Evolutionary conservation across 495 filamentous ascomycete species (phyloP), one percentile per base, ranked within the genome.

Genomic region (Trichoderma gamsii): DNA sequence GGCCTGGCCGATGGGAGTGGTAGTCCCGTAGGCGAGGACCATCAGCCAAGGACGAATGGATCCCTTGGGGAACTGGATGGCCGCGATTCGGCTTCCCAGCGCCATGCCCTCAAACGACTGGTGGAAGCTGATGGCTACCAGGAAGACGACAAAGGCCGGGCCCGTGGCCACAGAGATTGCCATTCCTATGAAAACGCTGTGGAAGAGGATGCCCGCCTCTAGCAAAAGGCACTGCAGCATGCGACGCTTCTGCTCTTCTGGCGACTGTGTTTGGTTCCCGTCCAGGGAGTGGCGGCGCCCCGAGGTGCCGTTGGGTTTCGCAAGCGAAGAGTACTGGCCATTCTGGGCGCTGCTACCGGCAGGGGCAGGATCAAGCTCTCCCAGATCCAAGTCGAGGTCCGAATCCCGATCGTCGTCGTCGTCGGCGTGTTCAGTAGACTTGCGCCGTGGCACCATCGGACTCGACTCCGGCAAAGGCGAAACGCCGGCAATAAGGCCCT

Each of bases 161-260:
- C 90, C 91, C 0, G 88, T 89, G 7, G 92, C 88, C 11, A 94
- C 91, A n/a, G 88, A 91, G 41, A 96, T 79, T 4, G 92, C 90
- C 90, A 96, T 93, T 56, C 91, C 91, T 72, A 96, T 96, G 73
- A 96, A 96, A 49, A 96, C 84, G 71, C 87, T 90, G 78, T 96
- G 92, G 72, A 94, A 94, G 3, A 96, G 80, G 71, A 96, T 94
- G 21, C 92, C 92, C 8, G 90, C 89, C 76, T 96, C 92, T 35
- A 96, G 83, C 11, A 96, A 83, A 15, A 92, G 80, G 70, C 89
- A 92, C 73, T 96, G 92, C 23, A 94, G 80, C 69, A 93, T 83
- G 68, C 89, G 85, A 21, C 88, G 85, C 65, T 81, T 83, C 46
- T 82, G 82, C 43, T 81, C 78, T 70, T 85, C 82, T 6, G 76